Percentiles rank a stretch among this genome's conserved stretches.
These are phyloP conservation scores for Neoboletus magnificus DNA, from an alignment of 768 basidiomycete genomes.

Conservation along the genomic window DNA sequence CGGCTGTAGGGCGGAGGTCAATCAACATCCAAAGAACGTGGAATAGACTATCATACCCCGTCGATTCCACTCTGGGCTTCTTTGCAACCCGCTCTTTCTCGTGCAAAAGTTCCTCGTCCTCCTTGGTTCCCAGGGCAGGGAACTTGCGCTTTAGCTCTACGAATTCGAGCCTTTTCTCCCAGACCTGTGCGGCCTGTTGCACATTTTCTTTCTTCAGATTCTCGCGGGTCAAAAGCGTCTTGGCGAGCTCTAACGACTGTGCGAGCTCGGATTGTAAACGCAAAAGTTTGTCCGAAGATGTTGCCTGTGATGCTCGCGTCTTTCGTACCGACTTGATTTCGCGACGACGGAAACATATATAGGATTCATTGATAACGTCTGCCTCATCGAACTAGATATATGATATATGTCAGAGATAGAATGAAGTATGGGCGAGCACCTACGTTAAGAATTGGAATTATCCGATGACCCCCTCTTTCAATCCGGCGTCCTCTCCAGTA, in stretches of 20 bases:
- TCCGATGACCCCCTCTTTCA: constrained; percentile 75
- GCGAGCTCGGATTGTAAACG: constrained; percentile 77
- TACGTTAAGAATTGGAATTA: constrained; percentile 88
- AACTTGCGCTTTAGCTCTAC: constrained; percentile 79
- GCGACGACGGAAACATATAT: constrained; percentile 94
- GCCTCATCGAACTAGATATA: constrained; percentile 73
- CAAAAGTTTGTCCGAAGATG: constrained; percentile 83
- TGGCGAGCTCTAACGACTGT: constrained; percentile 70
- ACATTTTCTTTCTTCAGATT: constrained; percentile 65
- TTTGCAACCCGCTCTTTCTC: constrained; percentile 69
- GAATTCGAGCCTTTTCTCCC: constrained; percentile 74
- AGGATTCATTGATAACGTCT: constrained; percentile 87
- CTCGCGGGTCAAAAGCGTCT: constrained; percentile 68
- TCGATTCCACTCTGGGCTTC: constrained; percentile 44
- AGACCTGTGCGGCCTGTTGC: constrained; percentile 59
- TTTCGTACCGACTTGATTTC: constrained; percentile 94
- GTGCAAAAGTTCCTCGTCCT: constrained; percentile 67
- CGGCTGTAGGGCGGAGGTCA: constrained; percentile 32
- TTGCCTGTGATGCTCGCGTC: constrained; percentile 87
- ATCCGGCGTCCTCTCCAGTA: constrained; percentile 88
- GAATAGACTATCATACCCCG: constrained; percentile 5
- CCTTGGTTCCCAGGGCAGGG: constrained; percentile 55
- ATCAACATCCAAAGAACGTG: neutral
- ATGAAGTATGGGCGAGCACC: constrained; percentile 22
- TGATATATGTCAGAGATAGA: neutral